Conservation (phyloP, 2,329 filamentous ascomycete genomes). For the Phaeosphaeria sp. region DNA sequence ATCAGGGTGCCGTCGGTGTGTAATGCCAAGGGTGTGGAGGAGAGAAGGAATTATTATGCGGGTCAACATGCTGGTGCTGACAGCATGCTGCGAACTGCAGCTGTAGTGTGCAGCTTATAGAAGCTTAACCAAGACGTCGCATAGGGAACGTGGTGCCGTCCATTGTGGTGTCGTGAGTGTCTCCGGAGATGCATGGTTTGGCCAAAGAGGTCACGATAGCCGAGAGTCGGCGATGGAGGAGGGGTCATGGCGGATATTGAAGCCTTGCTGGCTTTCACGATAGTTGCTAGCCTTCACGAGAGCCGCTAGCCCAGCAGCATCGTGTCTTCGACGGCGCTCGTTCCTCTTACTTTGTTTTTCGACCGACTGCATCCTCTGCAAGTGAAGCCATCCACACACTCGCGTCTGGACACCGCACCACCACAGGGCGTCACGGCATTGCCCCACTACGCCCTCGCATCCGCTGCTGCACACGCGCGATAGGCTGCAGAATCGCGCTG, state of each 20-base stretch:
- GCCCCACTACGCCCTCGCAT: not conserved
- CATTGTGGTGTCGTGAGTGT: not conserved
- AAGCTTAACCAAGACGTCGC: not conserved
- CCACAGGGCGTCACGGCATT: not conserved
- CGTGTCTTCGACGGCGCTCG: not conserved
- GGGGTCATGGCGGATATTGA: not conserved
- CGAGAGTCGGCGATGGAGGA: not conserved
- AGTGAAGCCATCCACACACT: not conserved
- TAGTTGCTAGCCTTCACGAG: not conserved
- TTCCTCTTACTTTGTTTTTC: not conserved
- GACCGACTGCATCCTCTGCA: no score
- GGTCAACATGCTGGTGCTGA: conserved; percentile 38
- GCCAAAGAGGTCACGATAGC: not conserved
- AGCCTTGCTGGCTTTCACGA: not conserved
- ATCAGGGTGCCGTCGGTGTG: conserved; percentile 10
- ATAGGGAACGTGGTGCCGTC: not conserved
- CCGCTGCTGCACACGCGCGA: no score
- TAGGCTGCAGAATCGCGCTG: not conserved
- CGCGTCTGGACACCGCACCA: not conserved
- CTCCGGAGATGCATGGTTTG: not conserved
- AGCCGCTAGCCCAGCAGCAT: not conserved
- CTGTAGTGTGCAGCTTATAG: not conserved
- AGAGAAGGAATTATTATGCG: conserved; percentile 28
- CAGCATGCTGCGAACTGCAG: conserved; percentile 19
- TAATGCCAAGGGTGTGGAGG: conserved; percentile 12